Conservation (phyloP, 306 rosid genomes). For the Cicer arietinum region DNA sequence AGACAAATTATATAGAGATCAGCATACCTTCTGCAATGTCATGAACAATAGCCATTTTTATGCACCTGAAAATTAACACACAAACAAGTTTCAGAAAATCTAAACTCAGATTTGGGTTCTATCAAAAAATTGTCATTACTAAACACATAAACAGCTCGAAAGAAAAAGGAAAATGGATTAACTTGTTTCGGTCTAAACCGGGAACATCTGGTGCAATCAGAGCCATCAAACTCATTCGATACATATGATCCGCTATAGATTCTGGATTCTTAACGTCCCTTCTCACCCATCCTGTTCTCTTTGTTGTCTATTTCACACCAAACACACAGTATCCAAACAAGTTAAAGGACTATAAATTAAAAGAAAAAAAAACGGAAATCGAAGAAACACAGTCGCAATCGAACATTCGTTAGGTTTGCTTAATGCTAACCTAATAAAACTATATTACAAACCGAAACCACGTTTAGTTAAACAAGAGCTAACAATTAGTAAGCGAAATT, state of each 20-base stretch:
- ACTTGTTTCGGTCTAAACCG: constrained; percentile 59
- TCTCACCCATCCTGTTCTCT: constrained; percentile 83
- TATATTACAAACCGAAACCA: neutral
- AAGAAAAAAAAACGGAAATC: neutral
- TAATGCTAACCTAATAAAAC: neutral
- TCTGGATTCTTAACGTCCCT: constrained; percentile 69
- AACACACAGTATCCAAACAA: constrained; percentile 6
- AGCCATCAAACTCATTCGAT: constrained; percentile 89
- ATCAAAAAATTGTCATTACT: no score
- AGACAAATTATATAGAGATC: neutral
- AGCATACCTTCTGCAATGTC: constrained; percentile 87
- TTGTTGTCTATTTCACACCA: constrained; percentile 63
- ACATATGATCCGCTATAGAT: constrained; percentile 94
- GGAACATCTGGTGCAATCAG: constrained; percentile 82
- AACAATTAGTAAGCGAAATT: neutral
- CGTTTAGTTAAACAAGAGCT: neutral
- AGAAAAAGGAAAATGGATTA: neutral
- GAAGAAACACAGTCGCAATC: neutral
- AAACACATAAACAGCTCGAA: no score
- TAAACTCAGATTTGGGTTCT: neutral
- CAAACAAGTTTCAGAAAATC: constrained; percentile 17
- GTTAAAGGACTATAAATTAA: neutral
- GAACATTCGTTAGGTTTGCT: neutral
- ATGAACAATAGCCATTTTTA: constrained; percentile 92
- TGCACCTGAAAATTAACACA: constrained; percentile 63